These are phyloP conservation scores for Solanum chacoense DNA, from an alignment of 305 asterid genomes.

Conservation along the genomic window DNA sequence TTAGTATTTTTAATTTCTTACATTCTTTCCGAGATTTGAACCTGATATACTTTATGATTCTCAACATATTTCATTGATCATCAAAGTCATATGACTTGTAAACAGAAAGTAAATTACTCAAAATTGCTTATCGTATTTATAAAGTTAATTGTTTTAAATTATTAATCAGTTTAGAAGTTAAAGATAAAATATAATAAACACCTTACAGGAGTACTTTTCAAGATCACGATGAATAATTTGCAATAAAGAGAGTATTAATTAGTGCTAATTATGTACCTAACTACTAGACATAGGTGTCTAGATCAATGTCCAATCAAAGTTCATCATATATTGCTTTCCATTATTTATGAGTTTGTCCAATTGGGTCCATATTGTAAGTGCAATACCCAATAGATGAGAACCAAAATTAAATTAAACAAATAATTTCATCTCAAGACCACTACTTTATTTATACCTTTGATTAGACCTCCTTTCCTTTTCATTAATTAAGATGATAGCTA, in stretches of 20 bases:
- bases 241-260: background rate
- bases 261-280: background rate
- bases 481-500: background rate
- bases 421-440: background rate
- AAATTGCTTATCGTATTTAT: background rate
- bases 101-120: background rate
- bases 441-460: background rate
- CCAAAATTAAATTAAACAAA: background rate
- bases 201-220: too few species aligned
- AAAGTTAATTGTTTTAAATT: too few species aligned
- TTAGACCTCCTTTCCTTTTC: background rate
- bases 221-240: background rate
- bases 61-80: background rate
- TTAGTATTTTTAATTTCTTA: background rate
- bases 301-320: background rate
- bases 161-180: background rate
- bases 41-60: background rate
- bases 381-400: background rate
- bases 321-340: background rate
- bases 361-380: background rate
- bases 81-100: background rate
- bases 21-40: background rate
- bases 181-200: too few species aligned
- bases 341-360: background rate
- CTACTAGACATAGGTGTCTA: background rate